These are phyloP conservation scores for Euphorbia pulcherrima DNA, from an alignment of 345 rosid genomes.

Conservation along the genomic window DNA sequence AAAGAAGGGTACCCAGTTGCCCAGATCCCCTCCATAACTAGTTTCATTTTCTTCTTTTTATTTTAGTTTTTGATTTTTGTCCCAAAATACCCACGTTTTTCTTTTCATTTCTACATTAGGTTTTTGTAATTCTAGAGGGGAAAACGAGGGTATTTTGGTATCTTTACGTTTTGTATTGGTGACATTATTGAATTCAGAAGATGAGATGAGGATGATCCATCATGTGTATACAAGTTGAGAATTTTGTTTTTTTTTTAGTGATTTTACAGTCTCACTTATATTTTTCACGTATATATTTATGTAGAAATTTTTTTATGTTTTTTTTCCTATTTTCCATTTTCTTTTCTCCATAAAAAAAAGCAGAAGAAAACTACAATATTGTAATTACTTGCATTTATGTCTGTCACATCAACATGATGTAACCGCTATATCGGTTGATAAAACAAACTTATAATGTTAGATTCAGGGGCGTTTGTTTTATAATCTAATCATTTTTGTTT, in stretches of 20 bases:
- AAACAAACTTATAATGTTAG: no score
- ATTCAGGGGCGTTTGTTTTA: no score
- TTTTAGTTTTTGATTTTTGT: conserved; percentile 2
- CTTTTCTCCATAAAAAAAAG: neutral
- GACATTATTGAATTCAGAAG: neutral
- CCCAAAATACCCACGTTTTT: conserved; percentile 64
- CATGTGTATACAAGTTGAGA: conserved; percentile 21
- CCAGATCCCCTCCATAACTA: conserved; percentile 96
- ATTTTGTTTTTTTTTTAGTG: conserved; percentile 4
- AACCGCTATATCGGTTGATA: no score
- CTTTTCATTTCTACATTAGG: conserved; percentile 22
- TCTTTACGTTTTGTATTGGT: conserved; percentile 5
- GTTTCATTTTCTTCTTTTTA: conserved; percentile 7
- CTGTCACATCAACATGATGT: conserved; percentile 9
- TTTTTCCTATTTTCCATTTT: neutral
- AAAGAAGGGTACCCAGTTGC: conserved; percentile 80
- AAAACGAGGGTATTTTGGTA: conserved; percentile 61
- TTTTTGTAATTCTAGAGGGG: conserved; percentile 28
- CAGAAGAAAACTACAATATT: neutral
- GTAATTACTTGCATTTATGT: conserved; percentile 20
- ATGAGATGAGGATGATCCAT: conserved; percentile 3
- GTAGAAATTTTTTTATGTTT: neutral
- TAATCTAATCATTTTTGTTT: no score
- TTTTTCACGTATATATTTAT: conserved; percentile 10
- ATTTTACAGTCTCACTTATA: neutral